phyloP scores from a whole-genome alignment of 2,329 filamentous ascomycete genomes.

The Aspergillus puulaauensis region DNA sequence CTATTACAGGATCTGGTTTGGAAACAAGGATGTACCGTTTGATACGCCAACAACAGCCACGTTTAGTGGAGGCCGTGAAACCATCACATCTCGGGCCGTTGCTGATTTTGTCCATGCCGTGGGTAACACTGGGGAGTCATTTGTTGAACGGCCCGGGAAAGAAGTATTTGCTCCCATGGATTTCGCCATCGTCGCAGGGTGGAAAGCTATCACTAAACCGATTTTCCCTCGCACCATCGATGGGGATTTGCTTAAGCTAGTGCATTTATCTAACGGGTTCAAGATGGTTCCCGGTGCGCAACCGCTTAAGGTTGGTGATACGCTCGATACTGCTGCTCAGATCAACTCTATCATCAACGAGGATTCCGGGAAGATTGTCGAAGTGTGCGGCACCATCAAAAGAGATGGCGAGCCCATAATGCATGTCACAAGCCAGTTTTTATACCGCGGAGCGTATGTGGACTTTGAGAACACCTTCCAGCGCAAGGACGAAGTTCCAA shows the following conservation, averaged over 20 bases:
- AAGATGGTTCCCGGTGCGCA: slow-evolving; percentile 96
- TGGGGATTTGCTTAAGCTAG: slow-evolving; percentile 90
- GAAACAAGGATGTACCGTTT: slow-evolving; percentile 77
- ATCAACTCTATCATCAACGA: slow-evolving; percentile 99
- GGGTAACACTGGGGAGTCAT: slow-evolving; percentile 95
- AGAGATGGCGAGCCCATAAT: slow-evolving; percentile 83
- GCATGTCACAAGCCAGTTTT: slow-evolving; percentile 97
- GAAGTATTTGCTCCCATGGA: slow-evolving; percentile 96
- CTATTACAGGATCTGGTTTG: slow-evolving; percentile 98
- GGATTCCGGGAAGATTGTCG: slow-evolving; percentile 98
- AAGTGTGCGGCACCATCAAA: slow-evolving; percentile 95
- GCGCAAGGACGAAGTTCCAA: slow-evolving; percentile 91
- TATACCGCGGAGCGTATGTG: slow-evolving; percentile 89
- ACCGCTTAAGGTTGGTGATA: slow-evolving; percentile 91
- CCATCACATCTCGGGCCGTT: slow-evolving; percentile 87
- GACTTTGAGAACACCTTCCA: slow-evolving; percentile 99
- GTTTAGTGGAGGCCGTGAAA: slow-evolving; percentile 86
- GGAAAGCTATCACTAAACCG: slow-evolving; percentile 99
- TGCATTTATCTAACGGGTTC: slow-evolving; percentile 96
- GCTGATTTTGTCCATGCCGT: slow-evolving; percentile 99
- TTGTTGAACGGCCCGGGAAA: slow-evolving; percentile 93
- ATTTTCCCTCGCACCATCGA: slow-evolving; percentile 98
- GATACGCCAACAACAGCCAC: slow-evolving; percentile 80
- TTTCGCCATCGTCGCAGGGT: slow-evolving; percentile 95
- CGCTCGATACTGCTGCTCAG: slow-evolving; percentile 87